Evolutionary conservation across 768 basidiomycete genomes (phyloP), one percentile per base, ranked within the genome.

Genomic region (Trametopsis cervina): DNA sequence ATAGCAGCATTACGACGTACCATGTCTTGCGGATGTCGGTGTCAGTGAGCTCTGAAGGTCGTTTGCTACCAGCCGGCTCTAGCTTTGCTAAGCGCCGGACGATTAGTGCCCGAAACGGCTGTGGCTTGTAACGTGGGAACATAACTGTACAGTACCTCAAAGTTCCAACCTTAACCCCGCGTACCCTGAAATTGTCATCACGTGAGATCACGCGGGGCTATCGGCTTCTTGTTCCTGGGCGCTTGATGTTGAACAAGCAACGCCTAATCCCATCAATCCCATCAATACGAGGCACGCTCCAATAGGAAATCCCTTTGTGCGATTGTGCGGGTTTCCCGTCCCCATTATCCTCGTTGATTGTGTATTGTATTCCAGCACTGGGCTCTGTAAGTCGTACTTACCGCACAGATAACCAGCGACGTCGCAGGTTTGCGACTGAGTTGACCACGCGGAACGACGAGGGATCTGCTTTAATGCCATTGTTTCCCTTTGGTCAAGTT

Each of bases 11-110:
- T 29, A 42, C 41, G 38, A 65, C 80, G 59, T 52, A 83, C 82
- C 82, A 85, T 83, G 72, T 78, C 74, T 80, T 83, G 79, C 70
- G 67, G 76, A 71, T 72, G 73, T 77, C 68, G 72, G 68, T 61
- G 73, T 76, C 74, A 74, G 65, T 77, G 76, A 73, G 66, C 63
- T 33, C 29, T 33, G 61, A 69, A 66, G 42, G 35, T 42, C 40
- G 26, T 67, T 56, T 52, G 59, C 59, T 62, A 45, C 49, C 66
- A 67, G 67, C 67, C 69, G 41, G 41, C 50, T 51, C 49, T 66
- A 68, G 44, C 48, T 49, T 47, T 50, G 55, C n/a, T n/a, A n/a
- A n/a, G n/a, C 49, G 52, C 47, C 52, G 52, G 25, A 38, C 49
- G 44, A 36, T 44, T 26, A 39, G 15, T 40, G 45, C 44, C 36